phyloP scores from a whole-genome alignment of 2,329 filamentous ascomycete species.

The Alternaria sp. region DNA sequence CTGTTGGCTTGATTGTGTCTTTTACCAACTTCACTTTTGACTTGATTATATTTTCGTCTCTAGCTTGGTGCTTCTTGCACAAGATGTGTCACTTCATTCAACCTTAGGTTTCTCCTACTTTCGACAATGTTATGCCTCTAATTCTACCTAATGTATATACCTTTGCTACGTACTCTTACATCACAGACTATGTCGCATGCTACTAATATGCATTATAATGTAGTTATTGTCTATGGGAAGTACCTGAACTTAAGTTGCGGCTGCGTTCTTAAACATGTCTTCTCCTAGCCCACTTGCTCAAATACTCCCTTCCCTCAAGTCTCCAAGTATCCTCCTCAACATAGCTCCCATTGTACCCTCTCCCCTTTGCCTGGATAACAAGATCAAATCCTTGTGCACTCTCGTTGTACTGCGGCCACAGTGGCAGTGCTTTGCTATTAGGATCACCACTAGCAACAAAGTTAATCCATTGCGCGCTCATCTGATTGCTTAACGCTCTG shows the following conservation, averaged over 20 bases:
- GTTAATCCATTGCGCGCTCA: slow-evolving; percentile 56
- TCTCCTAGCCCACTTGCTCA: slow-evolving; percentile 48
- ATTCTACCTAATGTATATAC: neutral
- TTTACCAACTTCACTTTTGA: neutral
- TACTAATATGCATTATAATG: neutral
- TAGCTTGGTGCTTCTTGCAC: neutral
- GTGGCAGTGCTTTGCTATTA: slow-evolving; percentile 46
- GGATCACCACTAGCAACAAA: slow-evolving; percentile 53
- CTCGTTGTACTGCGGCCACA: slow-evolving; percentile 55
- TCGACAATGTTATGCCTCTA: neutral
- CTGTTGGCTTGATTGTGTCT: neutral
- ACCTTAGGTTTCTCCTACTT: neutral
- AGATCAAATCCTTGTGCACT: slow-evolving; percentile 51
- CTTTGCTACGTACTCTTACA: neutral
- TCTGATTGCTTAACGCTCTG: slow-evolving; percentile 52
- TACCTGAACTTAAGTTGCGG: neutral
- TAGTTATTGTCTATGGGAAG: neutral
- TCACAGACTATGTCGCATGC: neutral
- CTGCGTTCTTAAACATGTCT: slow-evolving; percentile 42
- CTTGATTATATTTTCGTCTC: neutral
- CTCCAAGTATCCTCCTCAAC: slow-evolving; percentile 56
- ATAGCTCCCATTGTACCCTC: slow-evolving; percentile 53
- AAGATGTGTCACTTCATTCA: neutral
- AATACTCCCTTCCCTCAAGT: slow-evolving; percentile 52
- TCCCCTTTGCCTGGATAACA: slow-evolving; percentile 55